phyloP scores from a whole-genome alignment of 495 filamentous ascomycete genomes.

The Niebla homalea region DNA sequence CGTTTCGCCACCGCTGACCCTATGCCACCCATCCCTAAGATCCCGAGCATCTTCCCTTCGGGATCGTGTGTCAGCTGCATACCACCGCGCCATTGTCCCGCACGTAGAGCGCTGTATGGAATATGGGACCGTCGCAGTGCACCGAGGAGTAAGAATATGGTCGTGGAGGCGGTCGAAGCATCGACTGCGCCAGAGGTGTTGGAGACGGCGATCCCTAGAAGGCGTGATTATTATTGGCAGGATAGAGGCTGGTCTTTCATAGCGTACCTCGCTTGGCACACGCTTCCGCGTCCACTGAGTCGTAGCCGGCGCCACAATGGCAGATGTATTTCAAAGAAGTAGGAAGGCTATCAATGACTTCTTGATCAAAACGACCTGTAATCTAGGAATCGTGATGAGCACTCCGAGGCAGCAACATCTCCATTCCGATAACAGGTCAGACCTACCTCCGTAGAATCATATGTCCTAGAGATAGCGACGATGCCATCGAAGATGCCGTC shows the following conservation, averaged over 20 bases:
- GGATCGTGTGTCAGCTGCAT: slow-evolving; percentile 52
- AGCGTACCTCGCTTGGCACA: slow-evolving; percentile 41
- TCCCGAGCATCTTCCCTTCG: slow-evolving; percentile 56
- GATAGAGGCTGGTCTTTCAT: not conserved
- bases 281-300: slow-evolving; percentile 62
- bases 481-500: slow-evolving; percentile 44
- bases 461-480: slow-evolving; percentile 44
- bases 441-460: slow-evolving; percentile 41
- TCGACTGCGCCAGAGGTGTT: slow-evolving; percentile 57
- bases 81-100: slow-evolving; percentile 42
- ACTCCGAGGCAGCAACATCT: not conserved
- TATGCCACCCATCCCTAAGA: slow-evolving; percentile 82
- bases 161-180: slow-evolving; percentile 57
- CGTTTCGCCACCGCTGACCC: slow-evolving; percentile 59
- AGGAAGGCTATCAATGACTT: slow-evolving; percentile 48
- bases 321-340: slow-evolving; percentile 59
- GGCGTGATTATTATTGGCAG: not conserved
- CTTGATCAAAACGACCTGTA: slow-evolving; percentile 46
- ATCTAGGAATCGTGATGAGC: slow-evolving; percentile 25
- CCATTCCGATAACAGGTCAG: not conserved
- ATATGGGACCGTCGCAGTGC: slow-evolving; percentile 53
- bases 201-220: slow-evolving; percentile 45
- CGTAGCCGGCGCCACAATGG: slow-evolving; percentile 81
- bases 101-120: slow-evolving; percentile 45
- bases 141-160: slow-evolving; percentile 59